These are phyloP conservation scores for Ambispora gerdemannii DNA, from an alignment of 192 early-diverging fungal species.

Conservation along the genomic window DNA sequence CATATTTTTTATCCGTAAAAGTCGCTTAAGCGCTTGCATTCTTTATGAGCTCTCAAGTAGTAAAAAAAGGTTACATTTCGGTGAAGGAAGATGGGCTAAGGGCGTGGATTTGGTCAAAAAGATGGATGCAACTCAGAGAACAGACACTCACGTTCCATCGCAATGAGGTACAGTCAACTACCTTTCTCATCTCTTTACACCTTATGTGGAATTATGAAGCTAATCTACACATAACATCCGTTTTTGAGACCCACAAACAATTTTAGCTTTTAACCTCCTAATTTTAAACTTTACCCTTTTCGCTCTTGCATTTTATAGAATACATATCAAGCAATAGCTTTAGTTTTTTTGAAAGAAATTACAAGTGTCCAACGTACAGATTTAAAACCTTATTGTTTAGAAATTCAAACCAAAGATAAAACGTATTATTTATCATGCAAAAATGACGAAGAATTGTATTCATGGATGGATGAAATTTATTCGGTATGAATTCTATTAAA, in stretches of 20 bases:
- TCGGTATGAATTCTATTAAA: constrained; percentile 48
- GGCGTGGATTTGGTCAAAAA: constrained; percentile 93
- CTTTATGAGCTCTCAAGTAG: constrained; percentile 31
- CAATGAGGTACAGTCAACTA: constrained; percentile 70
- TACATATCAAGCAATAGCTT: constrained; percentile 79
- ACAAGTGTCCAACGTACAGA: constrained; percentile 83
- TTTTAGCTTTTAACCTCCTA: too few relatives aligned
- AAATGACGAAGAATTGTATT: constrained; percentile 95
- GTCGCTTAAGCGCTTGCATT: too few relatives aligned
- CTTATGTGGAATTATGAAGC: constrained; percentile 1
- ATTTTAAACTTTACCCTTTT: constrained; percentile 7
- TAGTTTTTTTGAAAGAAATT: constrained; percentile 93
- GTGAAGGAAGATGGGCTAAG: constrained; percentile 90
- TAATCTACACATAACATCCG: neutral
- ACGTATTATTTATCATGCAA: constrained; percentile 90
- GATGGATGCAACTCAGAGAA: constrained; percentile 85
- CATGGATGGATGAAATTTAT: constrained; percentile 99
- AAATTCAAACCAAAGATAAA: constrained; percentile 90
- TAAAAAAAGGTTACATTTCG: constrained; percentile 81
- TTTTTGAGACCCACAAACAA: neutral
- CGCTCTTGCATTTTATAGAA: constrained; percentile 48
- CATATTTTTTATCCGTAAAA: too few relatives aligned
- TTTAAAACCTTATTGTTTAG: constrained; percentile 90
- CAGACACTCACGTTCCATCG: constrained; percentile 89
- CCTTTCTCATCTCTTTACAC: constrained; percentile 22